Base-by-base conservation (phyloP, 495 filamentous ascomycete genomes). In the Stereocaulon alpinum region DNA sequence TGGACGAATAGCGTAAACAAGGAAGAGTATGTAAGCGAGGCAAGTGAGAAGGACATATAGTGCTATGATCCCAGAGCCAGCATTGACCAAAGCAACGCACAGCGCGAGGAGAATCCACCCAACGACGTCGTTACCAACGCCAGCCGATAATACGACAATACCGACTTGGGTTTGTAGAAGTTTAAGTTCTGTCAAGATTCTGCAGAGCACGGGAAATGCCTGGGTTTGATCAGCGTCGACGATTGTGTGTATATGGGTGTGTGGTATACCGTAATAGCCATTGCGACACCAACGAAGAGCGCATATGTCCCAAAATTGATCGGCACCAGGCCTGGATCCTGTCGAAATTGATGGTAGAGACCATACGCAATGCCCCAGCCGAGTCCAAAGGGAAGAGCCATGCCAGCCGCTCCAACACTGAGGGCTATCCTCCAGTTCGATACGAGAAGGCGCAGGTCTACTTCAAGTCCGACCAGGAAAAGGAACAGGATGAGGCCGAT, bases 91-190 rank as follows among this genome's bases (percentile, higher is more conserved):
- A 3, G 92, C 89, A 40, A 98, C 92, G 66, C 91, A 96, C 41
- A 98, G 82, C 3, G 92, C 92, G 9, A 98, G 84, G 30, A 98
- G 75, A 63, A 98, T 83, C 92, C 92, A 98, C 42, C 92, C 93
- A 11, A 89, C 82, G 24, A 97, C 91, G 66, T 98, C 93, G 63
- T 98, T 98, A 11, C 91, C 91, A 34, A 96, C 91, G 40, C 93
- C 93, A 11, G 93, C 93, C 15, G 93, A 92, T 17, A 98, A 76
- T 32, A 92, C 88, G 45, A 94, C 94, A 34, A 95, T 82, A 61
- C 93, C 93, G 17, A 96, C 93, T 10, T 85, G 77, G 3, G 89
- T 93, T 40, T 79, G 75, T 15, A 98, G 82, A 51, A 98, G 76
- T 63, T 96, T 95, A 62, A 96, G 77, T 72, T 96, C 93, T 6